Base-by-base conservation (phyloP, 2,329 filamentous ascomycete species). In the Exophiala sideris region DNA sequence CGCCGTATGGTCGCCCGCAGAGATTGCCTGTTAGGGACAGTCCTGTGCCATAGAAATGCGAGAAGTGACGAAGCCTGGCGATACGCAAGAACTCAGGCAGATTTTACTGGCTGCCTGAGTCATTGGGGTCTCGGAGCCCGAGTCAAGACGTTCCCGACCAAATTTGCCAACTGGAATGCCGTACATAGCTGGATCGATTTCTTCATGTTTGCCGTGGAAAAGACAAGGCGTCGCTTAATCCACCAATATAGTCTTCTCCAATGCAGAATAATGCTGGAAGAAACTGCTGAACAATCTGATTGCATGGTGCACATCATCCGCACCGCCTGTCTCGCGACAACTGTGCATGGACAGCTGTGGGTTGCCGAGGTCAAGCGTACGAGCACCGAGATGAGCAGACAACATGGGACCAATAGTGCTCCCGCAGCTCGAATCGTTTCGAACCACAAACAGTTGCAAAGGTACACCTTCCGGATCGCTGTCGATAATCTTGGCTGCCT, bases 331-430 rank as follows among this genome's bases (percentile, higher is more conserved):
- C 79, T 97, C 94, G 50, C 94, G 85, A 67, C 96, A 96, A 68
- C 88, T 94, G 74, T 97, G 92, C 94, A 97, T 97, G 68, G 88
- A 91, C 60, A 96, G 77, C 76, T 97, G 92, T 24, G 92, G 87
- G 73, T 96, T 97, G 8, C 92, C 92, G 52, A 97, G 74, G 73
- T 99, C 94, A 41, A 99, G 78, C 1, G 94, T 97, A 58, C 94
- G 80, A 50, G 90, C 85, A 52, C 94, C 94, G 64, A 97, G 76
- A 55, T 86, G 86, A 20, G 92, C 91, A 50, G 88, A 88, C 42
- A 97, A 78, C 85, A 96, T 96, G n/a, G 94, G 94, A 0, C 94
- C 94, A 67, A 99, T 99, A 34, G 94, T 99, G 75, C 89, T 92
- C 52, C 94, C 94, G 71, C 94, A 99, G 48, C 88, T 84, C 3